Conservation (phyloP, 805 yeast species). For the Kregervanrija pseudodelftensis region DNA sequence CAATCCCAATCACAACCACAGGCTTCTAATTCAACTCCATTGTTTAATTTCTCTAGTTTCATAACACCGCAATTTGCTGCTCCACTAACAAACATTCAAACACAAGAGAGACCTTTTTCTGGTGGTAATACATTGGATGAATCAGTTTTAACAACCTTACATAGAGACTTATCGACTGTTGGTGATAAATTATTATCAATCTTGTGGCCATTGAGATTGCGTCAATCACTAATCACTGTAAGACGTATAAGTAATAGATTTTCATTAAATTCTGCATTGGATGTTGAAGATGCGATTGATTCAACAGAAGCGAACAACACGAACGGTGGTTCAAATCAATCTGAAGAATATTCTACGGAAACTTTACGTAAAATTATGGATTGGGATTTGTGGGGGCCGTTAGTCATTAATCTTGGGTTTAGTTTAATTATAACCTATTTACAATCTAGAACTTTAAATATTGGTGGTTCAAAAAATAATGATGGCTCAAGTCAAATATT, state of each 20-base stretch:
- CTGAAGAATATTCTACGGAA: conserved; percentile 29
- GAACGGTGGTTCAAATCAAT: conserved; percentile 10
- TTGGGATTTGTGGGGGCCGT: conserved; percentile 62
- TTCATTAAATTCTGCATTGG: conserved; percentile 9
- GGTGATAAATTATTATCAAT: conserved; percentile 29
- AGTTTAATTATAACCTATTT: conserved; percentile 42
- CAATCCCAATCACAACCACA: conserved; percentile 6
- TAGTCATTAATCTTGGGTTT: conserved; percentile 42
- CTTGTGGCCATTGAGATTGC: conserved; percentile 30
- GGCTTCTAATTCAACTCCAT: conserved; percentile 4
- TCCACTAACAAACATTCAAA: conserved; percentile 20
- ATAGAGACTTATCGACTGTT: conserved; percentile 27
- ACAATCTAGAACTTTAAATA: conserved; percentile 23
- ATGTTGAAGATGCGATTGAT: conserved; percentile 19
- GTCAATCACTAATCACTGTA: conserved; percentile 24
- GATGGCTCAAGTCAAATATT: conserved; percentile 40
- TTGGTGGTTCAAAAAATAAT: conserved; percentile 18
- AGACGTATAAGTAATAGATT: conserved; percentile 16
- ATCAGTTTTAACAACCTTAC: conserved; percentile 42
- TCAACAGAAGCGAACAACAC: conserved; percentile 9
- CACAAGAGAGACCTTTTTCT: conserved; percentile 42
- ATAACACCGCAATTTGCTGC: conserved; percentile 26
- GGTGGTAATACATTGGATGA: conserved; percentile 58
- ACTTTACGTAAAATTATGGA: conserved; percentile 34
- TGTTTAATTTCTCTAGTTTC: conserved; percentile 26